These are phyloP conservation scores for Chaetomium fimeti DNA, from an alignment of 495 filamentous ascomycete genomes.

Conservation along the genomic window DNA sequence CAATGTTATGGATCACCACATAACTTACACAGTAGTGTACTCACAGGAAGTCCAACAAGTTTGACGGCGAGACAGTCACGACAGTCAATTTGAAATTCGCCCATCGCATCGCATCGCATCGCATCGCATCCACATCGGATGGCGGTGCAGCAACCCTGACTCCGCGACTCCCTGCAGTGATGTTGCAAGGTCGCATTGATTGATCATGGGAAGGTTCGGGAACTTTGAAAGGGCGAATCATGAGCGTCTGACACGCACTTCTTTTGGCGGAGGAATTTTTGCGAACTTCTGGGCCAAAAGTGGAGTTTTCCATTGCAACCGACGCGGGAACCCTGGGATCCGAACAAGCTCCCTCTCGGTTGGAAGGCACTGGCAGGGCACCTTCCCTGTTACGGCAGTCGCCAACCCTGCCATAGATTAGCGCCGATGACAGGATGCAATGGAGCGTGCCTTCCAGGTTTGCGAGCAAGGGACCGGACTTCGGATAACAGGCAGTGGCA, in stretches of 20 bases:
- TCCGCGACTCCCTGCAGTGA: no score
- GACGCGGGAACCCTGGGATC: not conserved
- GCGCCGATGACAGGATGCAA: not conserved
- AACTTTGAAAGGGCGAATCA: not conserved
- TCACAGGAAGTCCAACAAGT: no score
- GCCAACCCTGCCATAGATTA: not conserved
- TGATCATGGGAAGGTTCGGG: not conserved
- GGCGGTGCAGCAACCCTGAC: not conserved
- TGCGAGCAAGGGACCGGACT: no score
- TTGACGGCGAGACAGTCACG: no score
- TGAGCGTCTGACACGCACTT: not conserved
- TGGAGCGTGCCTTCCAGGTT: no score
- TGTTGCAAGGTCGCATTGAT: not conserved
- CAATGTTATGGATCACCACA: no score
- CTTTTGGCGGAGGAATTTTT: conserved; percentile 1
- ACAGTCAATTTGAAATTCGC: no score
- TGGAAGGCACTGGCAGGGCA: not conserved
- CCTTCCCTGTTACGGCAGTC: not conserved
- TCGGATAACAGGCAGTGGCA: not conserved
- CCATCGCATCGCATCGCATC: no score
- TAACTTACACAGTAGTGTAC: no score
- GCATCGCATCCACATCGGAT: not conserved
- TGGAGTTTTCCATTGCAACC: not conserved
- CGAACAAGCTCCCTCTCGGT: not conserved
- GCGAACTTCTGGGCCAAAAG: not conserved